phyloP scores from a whole-genome alignment of 2,329 filamentous ascomycete genomes.

The Xylariomycetidae sp. region DNA sequence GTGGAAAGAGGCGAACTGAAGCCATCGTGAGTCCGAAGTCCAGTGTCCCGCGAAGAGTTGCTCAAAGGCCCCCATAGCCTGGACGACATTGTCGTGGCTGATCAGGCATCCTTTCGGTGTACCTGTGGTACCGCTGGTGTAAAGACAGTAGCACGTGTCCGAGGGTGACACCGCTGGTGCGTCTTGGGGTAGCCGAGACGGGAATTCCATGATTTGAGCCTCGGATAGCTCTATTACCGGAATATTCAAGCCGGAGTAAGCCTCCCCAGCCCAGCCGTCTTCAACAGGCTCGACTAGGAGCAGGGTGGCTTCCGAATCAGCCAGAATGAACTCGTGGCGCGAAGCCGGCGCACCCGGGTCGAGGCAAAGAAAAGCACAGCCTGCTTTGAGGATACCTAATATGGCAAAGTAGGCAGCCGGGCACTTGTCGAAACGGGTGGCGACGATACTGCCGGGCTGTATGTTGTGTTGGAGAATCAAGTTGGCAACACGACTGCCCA shows the following conservation, averaged over 20 bases:
- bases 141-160: constrained; percentile 73
- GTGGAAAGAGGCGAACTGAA: constrained; percentile 91
- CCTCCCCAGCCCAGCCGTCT: constrained; percentile 4
- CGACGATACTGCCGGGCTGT: constrained; percentile 56
- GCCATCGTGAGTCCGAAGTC: constrained; percentile 67
- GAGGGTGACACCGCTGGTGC: constrained; percentile 35
- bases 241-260: constrained; percentile 29
- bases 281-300: constrained; percentile 61
- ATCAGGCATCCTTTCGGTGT: constrained; percentile 84
- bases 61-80: constrained; percentile 84
- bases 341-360: constrained; percentile 67
- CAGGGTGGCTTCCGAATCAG: constrained; percentile 62
- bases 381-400: constrained; percentile 74
- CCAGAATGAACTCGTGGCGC: constrained; percentile 70
- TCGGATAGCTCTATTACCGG: constrained; percentile 30
- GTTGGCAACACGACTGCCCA: constrained; percentile 67
- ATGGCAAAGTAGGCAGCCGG: constrained; percentile 80
- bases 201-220: constrained; percentile 18
- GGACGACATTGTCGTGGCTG: constrained; percentile 81
- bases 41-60: constrained; percentile 71
- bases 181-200: constrained; percentile 16
- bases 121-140: constrained; percentile 83
- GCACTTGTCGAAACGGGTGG: constrained; percentile 77
- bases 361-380: constrained; percentile 74
- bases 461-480: constrained; percentile 48